These are phyloP conservation scores for Agrostemma githago DNA, from an alignment of 148 eudicot genomes.

Conservation along the genomic window DNA sequence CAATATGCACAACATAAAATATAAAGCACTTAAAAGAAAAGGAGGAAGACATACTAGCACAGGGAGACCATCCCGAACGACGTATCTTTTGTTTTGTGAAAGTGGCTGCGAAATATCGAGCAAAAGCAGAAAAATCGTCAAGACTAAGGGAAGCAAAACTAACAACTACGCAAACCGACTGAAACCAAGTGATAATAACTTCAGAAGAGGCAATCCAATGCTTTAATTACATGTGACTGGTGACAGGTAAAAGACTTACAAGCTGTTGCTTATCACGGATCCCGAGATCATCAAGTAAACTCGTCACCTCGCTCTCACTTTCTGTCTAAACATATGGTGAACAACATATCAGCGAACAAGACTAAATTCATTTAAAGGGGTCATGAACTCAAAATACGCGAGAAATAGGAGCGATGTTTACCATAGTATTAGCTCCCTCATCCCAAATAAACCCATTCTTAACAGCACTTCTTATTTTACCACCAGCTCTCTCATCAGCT, in stretches of 20 bases:
- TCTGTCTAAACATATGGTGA: conserved; percentile 56
- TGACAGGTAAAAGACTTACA: conserved; percentile 38
- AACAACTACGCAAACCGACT: background rate
- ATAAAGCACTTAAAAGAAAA: conserved; percentile 3
- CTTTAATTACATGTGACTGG: background rate
- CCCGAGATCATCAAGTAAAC: conserved; percentile 74
- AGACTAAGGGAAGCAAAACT: background rate
- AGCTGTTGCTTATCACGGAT: conserved; percentile 79
- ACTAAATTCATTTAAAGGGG: background rate
- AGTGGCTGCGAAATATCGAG: conserved; percentile 56
- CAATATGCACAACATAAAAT: conserved; percentile 1
- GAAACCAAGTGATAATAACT: background rate
- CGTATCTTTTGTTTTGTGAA: conserved; percentile 79
- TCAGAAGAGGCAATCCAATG: background rate
- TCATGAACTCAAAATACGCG: background rate
- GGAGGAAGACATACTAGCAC: conserved; percentile 46
- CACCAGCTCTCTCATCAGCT: conserved; percentile 83
- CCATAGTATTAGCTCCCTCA: conserved; percentile 99
- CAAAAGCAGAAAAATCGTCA: conserved; percentile 1
- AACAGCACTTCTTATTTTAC: conserved; percentile 65
- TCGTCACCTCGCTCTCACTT: conserved; percentile 64
- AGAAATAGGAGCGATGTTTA: conserved; percentile 14
- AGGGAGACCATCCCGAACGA: conserved; percentile 78
- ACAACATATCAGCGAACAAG: background rate
- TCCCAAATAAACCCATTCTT: conserved; percentile 88